Evolutionary conservation across 495 filamentous ascomycete genomes (phyloP).

Genomic region (Pseudoneurospora amorphoporcata): DNA sequence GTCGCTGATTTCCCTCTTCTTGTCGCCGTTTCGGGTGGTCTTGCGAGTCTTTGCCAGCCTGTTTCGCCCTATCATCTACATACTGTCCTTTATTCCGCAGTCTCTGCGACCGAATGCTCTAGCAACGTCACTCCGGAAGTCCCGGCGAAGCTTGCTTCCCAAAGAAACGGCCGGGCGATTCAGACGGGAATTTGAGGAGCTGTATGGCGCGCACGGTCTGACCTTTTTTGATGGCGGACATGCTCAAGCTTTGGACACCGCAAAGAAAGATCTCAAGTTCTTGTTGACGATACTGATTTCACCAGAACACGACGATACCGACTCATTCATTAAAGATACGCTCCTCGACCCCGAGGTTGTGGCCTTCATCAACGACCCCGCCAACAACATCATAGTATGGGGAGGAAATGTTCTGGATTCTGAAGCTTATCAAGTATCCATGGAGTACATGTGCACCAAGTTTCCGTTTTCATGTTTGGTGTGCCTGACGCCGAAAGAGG

Average conservation of each 20-base stretch:
- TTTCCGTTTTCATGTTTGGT: constrained; percentile 82
- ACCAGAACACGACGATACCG: constrained; percentile 88
- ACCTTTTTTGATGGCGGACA: constrained; percentile 79
- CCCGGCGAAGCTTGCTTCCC: constrained; percentile 64
- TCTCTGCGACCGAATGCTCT: constrained; percentile 54
- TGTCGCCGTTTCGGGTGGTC: constrained; percentile 71
- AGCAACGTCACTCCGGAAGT: constrained; percentile 37
- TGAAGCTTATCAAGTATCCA: constrained; percentile 85
- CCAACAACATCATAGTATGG: constrained; percentile 77
- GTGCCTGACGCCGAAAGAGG: constrained; percentile 70
- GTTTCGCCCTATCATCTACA: constrained; percentile 66
- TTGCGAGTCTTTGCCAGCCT: constrained; percentile 57
- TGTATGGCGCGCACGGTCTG: constrained; percentile 62
- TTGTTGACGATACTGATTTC: constrained; percentile 75
- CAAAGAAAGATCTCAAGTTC: constrained; percentile 86
- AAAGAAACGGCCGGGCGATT: constrained; percentile 83
- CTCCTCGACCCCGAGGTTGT: constrained; percentile 66
- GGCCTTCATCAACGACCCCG: constrained; percentile 57
- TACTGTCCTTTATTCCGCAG: constrained; percentile 45
- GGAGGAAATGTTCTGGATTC: constrained; percentile 83
- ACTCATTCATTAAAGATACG: constrained; percentile 71
- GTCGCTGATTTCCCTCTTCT: constrained; percentile 62
- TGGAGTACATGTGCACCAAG: constrained; percentile 72
- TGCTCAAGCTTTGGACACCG: constrained; percentile 76
- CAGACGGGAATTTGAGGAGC: constrained; percentile 86